Conservation (phyloP, 768 basidiomycete genomes). For the Collybiopsis luxurians region DNA sequence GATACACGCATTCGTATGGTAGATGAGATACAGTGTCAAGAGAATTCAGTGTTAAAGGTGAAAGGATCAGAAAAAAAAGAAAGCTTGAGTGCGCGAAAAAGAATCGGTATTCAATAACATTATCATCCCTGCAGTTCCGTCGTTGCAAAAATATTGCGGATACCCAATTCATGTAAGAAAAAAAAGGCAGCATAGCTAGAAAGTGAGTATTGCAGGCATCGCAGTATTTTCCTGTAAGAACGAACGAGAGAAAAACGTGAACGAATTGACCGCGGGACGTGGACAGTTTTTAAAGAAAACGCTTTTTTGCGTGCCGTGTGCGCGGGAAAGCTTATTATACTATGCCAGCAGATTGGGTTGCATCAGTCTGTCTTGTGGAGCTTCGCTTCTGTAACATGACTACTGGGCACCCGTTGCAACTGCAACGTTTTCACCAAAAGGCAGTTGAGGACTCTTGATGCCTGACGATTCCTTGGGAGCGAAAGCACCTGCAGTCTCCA, state of each 20-base stretch:
- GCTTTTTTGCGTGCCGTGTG: no score
- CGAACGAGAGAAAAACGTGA: no score
- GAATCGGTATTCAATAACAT: not conserved
- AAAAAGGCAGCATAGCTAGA: no score
- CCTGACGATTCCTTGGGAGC: constrained; percentile 40
- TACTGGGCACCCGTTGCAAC: constrained; percentile 45
- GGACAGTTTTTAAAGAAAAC: no score
- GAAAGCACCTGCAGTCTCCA: constrained; percentile 36
- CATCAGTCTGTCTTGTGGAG: not conserved
- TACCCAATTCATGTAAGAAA: no score
- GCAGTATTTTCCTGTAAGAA: no score
- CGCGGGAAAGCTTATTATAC: no score
- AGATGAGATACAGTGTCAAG: constrained; percentile 6
- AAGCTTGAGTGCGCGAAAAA: not conserved
- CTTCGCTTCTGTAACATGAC: not conserved
- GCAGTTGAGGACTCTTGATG: constrained; percentile 58
- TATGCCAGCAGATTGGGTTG: no score
- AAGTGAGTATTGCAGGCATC: no score
- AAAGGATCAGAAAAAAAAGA: not conserved
- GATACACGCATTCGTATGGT: not conserved
- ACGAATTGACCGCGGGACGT: no score
- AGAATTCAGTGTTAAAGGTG: not conserved
- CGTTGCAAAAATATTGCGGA: no score
- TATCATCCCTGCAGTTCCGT: no score
- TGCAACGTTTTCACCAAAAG: constrained; percentile 59